Evolutionary conservation across 306 rosid genomes (phyloP).

Genomic region (barrel medic (Medicago truncatula)): DNA sequence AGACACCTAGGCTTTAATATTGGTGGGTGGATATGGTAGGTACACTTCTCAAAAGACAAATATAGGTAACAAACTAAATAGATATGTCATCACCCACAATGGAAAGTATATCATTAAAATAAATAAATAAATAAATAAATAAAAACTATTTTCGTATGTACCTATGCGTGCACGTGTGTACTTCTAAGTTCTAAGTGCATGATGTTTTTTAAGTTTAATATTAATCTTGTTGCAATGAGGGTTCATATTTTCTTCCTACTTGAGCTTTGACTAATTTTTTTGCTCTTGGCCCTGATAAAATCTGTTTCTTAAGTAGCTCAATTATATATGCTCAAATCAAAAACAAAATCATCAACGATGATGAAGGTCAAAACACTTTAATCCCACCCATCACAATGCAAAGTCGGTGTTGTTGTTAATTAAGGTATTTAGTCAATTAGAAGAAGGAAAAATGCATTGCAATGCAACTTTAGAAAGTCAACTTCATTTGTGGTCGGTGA

Average conservation of each 20-base stretch:
- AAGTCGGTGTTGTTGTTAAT: conserved; percentile 25
- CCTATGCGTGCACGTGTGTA: background rate
- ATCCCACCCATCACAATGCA: background rate
- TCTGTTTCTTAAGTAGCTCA: background rate
- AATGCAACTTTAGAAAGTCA: conserved; percentile 38
- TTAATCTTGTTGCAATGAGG: too few relatives aligned
- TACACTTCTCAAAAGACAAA: background rate
- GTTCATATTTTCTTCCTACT: background rate
- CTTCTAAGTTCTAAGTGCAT: too few relatives aligned
- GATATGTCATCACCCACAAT: background rate
- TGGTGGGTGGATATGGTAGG: conserved; percentile 15
- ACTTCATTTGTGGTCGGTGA: conserved; percentile 40
- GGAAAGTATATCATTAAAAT: background rate
- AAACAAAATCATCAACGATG: background rate
- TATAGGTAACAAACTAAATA: background rate
- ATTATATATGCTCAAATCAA: background rate
- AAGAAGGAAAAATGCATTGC: background rate
- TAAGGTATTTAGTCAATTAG: background rate
- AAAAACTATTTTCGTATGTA: too few relatives aligned
- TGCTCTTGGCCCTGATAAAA: background rate
- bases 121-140: too few relatives aligned
- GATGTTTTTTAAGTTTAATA: too few relatives aligned
- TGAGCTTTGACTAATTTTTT: background rate
- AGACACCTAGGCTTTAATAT: background rate
- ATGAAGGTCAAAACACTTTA: background rate